Base-by-base conservation (phyloP, 2,329 filamentous ascomycete species). In the Xylariales sp. region DNA sequence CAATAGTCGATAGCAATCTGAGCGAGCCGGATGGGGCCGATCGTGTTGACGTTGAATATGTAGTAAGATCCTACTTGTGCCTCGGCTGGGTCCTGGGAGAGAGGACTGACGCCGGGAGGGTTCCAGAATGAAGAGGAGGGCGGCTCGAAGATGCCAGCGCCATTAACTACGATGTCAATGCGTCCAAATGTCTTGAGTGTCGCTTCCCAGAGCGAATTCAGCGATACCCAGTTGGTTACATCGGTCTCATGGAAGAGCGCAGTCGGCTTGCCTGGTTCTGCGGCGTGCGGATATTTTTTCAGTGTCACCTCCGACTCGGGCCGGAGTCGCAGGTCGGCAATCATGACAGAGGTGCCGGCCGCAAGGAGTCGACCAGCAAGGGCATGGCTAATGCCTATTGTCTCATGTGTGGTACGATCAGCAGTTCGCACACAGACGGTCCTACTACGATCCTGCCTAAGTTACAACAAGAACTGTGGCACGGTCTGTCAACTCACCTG, bases 1-100 rank as follows among this genome's bases (percentile, higher is more conserved):
- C 56, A 62, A 40, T 54, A 53, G 25, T 53, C 42, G n/a, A 54
- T 24, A 10, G 50, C 50, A 23, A 52, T 46, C 45, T n/a, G n/a
- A n/a, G n/a, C n/a, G n/a, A n/a, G n/a, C n/a, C n/a, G n/a, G n/a
- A n/a, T n/a, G n/a, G n/a, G n/a, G n/a, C n/a, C n/a, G n/a, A n/a
- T n/a, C n/a, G n/a, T n/a, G n/a, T n/a, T n/a, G n/a, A n/a, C n/a
- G n/a, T n/a, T n/a, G n/a, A n/a, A n/a, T n/a, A n/a, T n/a, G n/a
- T n/a, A n/a, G n/a, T n/a, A n/a, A n/a, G n/a, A n/a, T n/a, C n/a
- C n/a, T n/a, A n/a, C n/a, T n/a, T n/a, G n/a, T n/a, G n/a, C n/a
- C n/a, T n/a, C n/a, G n/a, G n/a, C n/a, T n/a, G n/a, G n/a, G n/a
- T 54, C 51, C 19, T 35, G 18, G 7, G 46, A 12, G 3, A 42